Base-by-base conservation (phyloP, 306 rosid genomes). In the Rubus idaeus region DNA sequence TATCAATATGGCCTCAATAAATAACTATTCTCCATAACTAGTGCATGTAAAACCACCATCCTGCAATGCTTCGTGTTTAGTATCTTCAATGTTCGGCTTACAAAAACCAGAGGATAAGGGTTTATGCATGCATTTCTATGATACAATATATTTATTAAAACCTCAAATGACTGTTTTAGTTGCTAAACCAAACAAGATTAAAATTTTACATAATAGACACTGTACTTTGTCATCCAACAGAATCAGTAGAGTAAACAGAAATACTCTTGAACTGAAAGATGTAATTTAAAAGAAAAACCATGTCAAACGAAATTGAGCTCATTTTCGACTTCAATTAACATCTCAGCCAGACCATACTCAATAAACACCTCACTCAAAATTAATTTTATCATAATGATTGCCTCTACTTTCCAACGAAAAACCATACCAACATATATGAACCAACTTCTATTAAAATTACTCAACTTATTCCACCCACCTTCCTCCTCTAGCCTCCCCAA, bases 251-350 rank as follows among this genome's bases (percentile, higher is more conserved):
- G 35, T 30, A 30, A 30, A 30, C 35, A 1, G 35, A 30, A 30
- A 30, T 0, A 30, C 35, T 30, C 35, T 30, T 30, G 35, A 30
- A 30, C 35, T 30, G 35, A 30, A 30, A 0, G 35, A 30, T 30
- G 35, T 30, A 4, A 18, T 18, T 71, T 44, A 18, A 45, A 62
- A 30, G 35, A 30, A 30, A 30, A 30, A 30, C 35, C 44, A n/a
- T 40, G 30, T 12, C 65, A 23, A 18, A 3, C 10, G 35, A 18
- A 70, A 70, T 4, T 55, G 41, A 72, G 52, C 72, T 65, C 47
- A 61, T 52, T 44, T 30, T 63, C 14, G 46, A 76, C 26, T 71
- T 14, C 12, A 61, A 75, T 61, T 72, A 8, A 64, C 35, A 71
- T 35, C 51, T 9, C 58, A 63, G 35, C 47, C 57, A n/a, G 18